Conservation (phyloP, 768 basidiomycete species). For the Russula brevipes region DNA sequence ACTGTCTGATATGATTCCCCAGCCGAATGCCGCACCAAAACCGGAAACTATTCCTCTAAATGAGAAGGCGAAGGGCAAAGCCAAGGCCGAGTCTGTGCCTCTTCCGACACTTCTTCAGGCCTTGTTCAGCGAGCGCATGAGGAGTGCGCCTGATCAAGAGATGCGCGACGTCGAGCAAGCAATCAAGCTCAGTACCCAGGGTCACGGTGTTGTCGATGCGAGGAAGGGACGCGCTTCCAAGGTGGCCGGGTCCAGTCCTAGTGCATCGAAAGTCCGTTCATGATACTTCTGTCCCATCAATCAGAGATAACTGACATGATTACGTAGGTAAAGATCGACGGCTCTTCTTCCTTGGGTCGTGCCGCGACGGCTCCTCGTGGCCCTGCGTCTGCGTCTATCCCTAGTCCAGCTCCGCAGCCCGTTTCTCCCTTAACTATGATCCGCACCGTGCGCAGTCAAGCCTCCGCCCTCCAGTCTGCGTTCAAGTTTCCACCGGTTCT, state of each 20-base stretch:
- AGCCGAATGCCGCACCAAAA: no score
- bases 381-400: not conserved
- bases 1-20: no score
- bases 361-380: not conserved
- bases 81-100: not conserved
- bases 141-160: constrained; percentile 5
- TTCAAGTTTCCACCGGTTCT: no score
- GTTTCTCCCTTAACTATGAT: constrained; percentile 5
- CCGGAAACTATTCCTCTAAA: no score
- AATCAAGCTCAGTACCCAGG: constrained; percentile 16
- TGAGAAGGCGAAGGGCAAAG: no score
- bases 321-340: constrained; percentile 1
- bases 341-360: no score
- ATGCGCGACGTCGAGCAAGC: constrained; percentile 1
- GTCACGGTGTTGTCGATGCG: not conserved
- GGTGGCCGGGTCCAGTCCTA: not conserved
- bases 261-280: constrained; percentile 8
- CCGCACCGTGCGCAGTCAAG: no score
- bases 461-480: no score
- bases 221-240: not conserved
- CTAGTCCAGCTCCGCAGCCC: not conserved
- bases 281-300: not conserved
- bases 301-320: not conserved
- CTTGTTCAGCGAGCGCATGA: not conserved
- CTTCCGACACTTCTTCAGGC: not conserved